phyloP scores from a whole-genome alignment of 768 basidiomycete genomes.

The Gymnopilus junonius region DNA sequence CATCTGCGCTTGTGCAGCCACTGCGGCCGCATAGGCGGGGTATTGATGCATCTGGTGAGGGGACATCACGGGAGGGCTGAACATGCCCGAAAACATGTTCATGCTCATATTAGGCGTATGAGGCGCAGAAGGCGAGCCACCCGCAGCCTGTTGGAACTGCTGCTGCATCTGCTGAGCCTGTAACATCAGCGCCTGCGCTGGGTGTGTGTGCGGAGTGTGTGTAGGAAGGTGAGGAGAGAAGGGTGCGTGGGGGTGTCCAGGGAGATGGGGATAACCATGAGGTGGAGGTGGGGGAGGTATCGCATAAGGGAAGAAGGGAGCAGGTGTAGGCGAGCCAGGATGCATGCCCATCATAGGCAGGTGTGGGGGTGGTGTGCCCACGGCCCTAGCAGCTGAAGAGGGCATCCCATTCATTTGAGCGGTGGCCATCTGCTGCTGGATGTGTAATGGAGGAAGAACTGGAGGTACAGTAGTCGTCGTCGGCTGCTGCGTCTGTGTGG shows the following conservation, averaged over 20 bases:
- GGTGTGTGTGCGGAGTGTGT: no score
- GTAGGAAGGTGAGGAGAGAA: slow-evolving; percentile 22
- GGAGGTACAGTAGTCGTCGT: slow-evolving; percentile 20
- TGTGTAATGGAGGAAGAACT: slow-evolving; percentile 19
- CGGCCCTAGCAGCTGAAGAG: background rate
- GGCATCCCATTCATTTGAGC: slow-evolving; percentile 23
- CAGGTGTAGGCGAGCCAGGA: background rate
- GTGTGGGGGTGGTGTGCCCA: background rate
- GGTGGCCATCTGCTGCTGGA: slow-evolving; percentile 21
- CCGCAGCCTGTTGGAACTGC: slow-evolving; percentile 14
- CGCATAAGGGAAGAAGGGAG: slow-evolving; percentile 6
- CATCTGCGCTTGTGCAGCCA: background rate
- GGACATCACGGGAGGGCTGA: slow-evolving; percentile 14
- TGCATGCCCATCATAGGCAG: slow-evolving; percentile 4
- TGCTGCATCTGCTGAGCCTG: slow-evolving; percentile 23
- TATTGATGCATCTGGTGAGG: slow-evolving; percentile 15
- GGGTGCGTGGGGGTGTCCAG: background rate
- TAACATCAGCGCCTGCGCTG: slow-evolving; percentile 16
- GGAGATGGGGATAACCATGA: background rate
- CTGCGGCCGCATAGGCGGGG: slow-evolving; percentile 3
- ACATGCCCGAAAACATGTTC: slow-evolving; percentile 27
- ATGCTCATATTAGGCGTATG: slow-evolving; percentile 21
- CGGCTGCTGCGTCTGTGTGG: slow-evolving; percentile 7
- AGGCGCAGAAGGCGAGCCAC: slow-evolving; percentile 12
- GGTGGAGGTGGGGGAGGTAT: slow-evolving; percentile 6